Base-by-base conservation (phyloP, 257 asterid genomes). In the Primulina eburnea region DNA sequence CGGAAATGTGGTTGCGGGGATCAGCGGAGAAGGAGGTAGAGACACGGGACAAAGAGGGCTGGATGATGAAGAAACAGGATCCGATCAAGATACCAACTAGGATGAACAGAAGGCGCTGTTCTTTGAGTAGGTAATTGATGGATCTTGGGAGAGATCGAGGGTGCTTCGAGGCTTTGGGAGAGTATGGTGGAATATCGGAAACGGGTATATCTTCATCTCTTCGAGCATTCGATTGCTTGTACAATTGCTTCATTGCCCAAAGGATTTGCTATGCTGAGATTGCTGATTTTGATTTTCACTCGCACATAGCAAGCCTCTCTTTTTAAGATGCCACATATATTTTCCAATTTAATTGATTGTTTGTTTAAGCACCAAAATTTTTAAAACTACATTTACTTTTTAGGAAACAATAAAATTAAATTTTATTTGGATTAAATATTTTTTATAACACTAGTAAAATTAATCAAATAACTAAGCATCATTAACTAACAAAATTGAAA, bases 71-170 rank as follows among this genome's bases (percentile, higher is more conserved):
- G 70, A 89, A 85, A 2, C 86, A 70, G 34, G 92, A 82, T 43
- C 94, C 92, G 80, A 87, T 85, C 2, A 89, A 73, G 35, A 87
- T 77, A 14, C 96, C 95, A 30, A 89, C 80, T 53, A 89, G 76
- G 69, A 89, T 82, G 81, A 89, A 89, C 35, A 89, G 79, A 7
- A 87, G 83, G n/a, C 96, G 78, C 64, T 89, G 96, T 62, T 89
- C 96, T 52, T 69, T 79, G 69, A 87, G 88, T 75, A 89, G 79
- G 76, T 87, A 89, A 75, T 43, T 79, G 64, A 89, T 69, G 71
- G 95, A 85, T 87, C 88, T 87, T 64, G 89, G 83, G 3, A 89
- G 83, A 69, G 92, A 84, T 81, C 89, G 78, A 2, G 81, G 83
- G 80, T 86, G 92, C 76, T 87, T 89, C 38, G 80, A 76, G 73